Base-by-base conservation (phyloP, 192 early-diverging fungal species). In the Coemansia sp. region DNA sequence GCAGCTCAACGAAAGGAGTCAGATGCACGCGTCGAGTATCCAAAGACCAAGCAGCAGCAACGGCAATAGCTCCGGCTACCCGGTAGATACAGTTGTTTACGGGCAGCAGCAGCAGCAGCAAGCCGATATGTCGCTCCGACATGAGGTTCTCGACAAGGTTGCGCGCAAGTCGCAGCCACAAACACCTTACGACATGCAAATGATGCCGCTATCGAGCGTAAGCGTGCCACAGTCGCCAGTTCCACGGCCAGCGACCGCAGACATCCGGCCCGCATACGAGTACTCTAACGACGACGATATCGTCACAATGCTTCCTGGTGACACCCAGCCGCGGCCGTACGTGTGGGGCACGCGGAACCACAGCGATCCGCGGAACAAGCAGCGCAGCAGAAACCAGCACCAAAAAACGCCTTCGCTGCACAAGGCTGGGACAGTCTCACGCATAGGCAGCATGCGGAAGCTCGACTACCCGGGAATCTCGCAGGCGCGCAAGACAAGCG, bases 401-500 rank as follows among this genome's bases (percentile, higher is more conserved):
- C 63, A 55, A 20, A 46, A 59, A 10, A 67, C 59, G 34, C 62
- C 55, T 43, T 54, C 58, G 3, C 35, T 61, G 38, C 38, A 63
- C 50, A 62, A 63, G 6, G 45, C 66, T 5, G 63, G 59, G 19
- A 57, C 70, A 11, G 54, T 67, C 10, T 62, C 71, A 29, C 61
- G 56, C 14, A 62, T 67, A 15, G 67, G 67, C 23, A 73, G 71
- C 49, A 38, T 73, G 43, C 58, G 67, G 48, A 65, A 43, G 34
- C 22, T 20, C 1, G 76, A 79, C 35, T 59, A 59, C 19, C 55
- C 49, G 49, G 67, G 62, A 7, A 29, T 59, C 7, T 19, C 64
- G 13, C 76, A 79, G 56, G 71, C 50, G 49, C 71, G 76, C 57
- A 79, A 79, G 65, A 48, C 71, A 34, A 79, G 76, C 58, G 76